These are phyloP conservation scores for Sarcodon sp. DNA, from an alignment of 768 basidiomycete species.

Conservation along the genomic window DNA sequence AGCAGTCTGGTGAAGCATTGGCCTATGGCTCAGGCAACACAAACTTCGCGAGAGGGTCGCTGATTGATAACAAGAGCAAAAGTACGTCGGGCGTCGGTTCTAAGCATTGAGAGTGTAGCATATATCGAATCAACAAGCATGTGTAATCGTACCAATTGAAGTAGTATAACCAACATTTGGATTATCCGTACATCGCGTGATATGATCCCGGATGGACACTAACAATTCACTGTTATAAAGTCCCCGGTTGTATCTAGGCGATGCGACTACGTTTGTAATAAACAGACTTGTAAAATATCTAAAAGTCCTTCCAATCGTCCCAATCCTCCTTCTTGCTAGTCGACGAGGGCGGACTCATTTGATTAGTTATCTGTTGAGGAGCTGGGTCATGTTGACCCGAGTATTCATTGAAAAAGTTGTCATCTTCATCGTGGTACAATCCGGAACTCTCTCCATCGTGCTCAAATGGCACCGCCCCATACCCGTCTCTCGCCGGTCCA, in stretches of 20 bases:
- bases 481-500: conserved; percentile 34
- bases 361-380: conserved; percentile 4
- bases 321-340: conserved; percentile 24
- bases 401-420: conserved; percentile 50
- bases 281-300: conserved; percentile 1
- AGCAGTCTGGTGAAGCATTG: conserved; percentile 39
- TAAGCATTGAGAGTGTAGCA: too few relatives aligned
- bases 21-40: conserved; percentile 10
- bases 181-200: too few relatives aligned
- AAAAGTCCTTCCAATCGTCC: conserved; percentile 40
- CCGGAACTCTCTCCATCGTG: conserved; percentile 44
- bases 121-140: too few relatives aligned
- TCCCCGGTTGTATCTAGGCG: too few relatives aligned
- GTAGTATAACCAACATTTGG: too few relatives aligned
- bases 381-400: conserved; percentile 9
- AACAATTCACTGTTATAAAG: too few relatives aligned
- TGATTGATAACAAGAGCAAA: conserved; percentile 27
- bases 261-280: neutral
- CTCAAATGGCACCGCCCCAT: conserved; percentile 21
- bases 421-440: conserved; percentile 45
- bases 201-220: too few relatives aligned
- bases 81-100: conserved; percentile 17
- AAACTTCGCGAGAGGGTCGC: conserved; percentile 17
- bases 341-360: conserved; percentile 7
- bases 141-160: too few relatives aligned